phyloP scores from a whole-genome alignment of 805 yeast species.

The Pichia nanzhaoensis region DNA sequence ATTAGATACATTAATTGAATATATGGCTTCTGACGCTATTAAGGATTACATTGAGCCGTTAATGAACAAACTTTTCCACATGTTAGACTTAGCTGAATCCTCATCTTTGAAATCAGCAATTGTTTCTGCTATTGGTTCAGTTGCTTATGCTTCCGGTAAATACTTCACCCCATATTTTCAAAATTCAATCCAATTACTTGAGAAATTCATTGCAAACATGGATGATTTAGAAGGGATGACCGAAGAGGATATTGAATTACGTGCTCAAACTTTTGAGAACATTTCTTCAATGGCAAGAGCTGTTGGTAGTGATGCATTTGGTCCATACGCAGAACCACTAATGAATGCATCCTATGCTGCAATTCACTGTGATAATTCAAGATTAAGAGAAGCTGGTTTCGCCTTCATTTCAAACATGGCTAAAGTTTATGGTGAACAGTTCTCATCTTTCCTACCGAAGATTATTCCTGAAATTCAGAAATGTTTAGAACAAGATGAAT shows the following conservation, averaged over 20 bases:
- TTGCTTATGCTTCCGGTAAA: conserved; percentile 92
- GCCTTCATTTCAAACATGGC: conserved; percentile 92
- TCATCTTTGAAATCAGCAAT: conserved; percentile 73
- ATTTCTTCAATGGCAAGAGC: conserved; percentile 94
- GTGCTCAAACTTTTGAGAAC: conserved; percentile 89
- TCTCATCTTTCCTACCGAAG: conserved; percentile 75
- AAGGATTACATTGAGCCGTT: conserved; percentile 74
- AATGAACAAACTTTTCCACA: conserved; percentile 80
- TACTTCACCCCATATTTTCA: conserved; percentile 81
- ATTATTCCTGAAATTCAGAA: conserved; percentile 79
- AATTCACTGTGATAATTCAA: conserved; percentile 66
- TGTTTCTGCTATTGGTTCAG: conserved; percentile 94
- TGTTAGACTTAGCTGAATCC: conserved; percentile 69
- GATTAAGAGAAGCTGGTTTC: conserved; percentile 92
- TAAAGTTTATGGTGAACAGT: conserved; percentile 86
- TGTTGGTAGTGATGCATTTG: conserved; percentile 85
- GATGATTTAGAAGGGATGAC: conserved; percentile 68
- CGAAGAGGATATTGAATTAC: conserved; percentile 85
- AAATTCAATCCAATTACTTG: conserved; percentile 71
- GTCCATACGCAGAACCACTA: conserved; percentile 78
- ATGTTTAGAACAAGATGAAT: conserved; percentile 83
- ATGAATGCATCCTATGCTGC: conserved; percentile 82
- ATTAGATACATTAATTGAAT: conserved; percentile 86
- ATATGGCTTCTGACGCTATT: conserved; percentile 82
- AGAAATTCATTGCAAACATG: conserved; percentile 67